Base-by-base conservation (phyloP, 106 monocot species). In the Agapanthus africanus region DNA sequence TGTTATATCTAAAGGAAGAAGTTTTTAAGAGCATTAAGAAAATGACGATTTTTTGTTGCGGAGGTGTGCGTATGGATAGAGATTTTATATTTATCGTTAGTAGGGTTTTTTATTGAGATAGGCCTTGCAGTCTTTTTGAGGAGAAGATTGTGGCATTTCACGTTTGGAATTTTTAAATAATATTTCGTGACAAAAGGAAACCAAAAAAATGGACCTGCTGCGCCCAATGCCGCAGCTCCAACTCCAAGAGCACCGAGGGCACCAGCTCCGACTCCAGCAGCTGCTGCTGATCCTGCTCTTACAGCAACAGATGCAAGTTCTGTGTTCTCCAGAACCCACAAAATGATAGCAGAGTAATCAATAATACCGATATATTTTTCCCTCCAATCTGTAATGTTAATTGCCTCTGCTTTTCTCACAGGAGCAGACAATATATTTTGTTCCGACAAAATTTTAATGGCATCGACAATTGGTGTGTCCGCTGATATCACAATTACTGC, bases 301-400 rank as follows among this genome's bases (percentile, higher is more conserved):
- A 99, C 40, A 37, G 86, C 75, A 70, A 85, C 71, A 65, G 79
- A 70, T 22, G 92, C 93, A 39, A 90, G 76, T 70, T 90, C 92
- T 28, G 87, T 84, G 81, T 99, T 92, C 40, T 90, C 92, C 46
- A 99, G 38, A 36, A 99, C 82, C 93, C 99, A 99, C 1, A 84
- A 72, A 51, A 99, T 22, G 47, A 93, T 76, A 57, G 90, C 86
- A 41, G 87, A 79, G 71, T 93, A 93, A 76, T 93, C 92, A 21
- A 99, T 67, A 56, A 99, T 77, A 26, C 92, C 99, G 41, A 99
- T 68, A 72, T 99, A 99, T 40, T 77, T 82, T 31, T 63, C 67
- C 54, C 74, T 84, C 87, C 87, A 99, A 74, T 79, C 75, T 11
- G 33, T 59, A 31, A 18, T 77, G 44, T 54, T 59, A 3, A 30